Percentiles rank a stretch among this genome's conserved stretches.
Conservation (phyloP, 2,329 filamentous ascomycete genomes). For the Penicillium sp. region DNA sequence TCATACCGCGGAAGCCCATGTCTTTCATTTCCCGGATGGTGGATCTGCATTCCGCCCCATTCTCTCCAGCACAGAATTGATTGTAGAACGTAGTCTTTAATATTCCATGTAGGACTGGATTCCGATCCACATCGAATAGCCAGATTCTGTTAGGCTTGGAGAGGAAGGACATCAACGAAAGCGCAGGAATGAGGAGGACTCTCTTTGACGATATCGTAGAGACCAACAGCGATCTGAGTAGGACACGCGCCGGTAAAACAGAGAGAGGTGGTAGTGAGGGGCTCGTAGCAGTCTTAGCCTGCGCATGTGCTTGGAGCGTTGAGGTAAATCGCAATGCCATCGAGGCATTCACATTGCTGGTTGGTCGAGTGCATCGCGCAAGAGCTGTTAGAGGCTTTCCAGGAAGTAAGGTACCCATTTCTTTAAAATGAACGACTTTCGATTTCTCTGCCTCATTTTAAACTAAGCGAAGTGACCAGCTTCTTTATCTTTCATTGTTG, state of each 20-base stretch:
- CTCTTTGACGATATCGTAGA: constrained; percentile 43
- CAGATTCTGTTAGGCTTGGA: constrained; percentile 45
- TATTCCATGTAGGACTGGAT: constrained; percentile 59
- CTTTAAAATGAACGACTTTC: background rate
- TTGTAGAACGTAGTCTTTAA: constrained; percentile 63
- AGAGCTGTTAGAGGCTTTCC: constrained; percentile 3
- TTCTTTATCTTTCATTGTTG: constrained; percentile 1
- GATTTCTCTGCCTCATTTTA: background rate
- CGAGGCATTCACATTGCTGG: background rate
- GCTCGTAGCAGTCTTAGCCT: constrained; percentile 2
- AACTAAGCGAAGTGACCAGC: background rate
- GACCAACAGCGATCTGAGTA: constrained; percentile 39
- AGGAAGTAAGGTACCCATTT: constrained; percentile 1
- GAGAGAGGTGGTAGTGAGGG: constrained; percentile 18
- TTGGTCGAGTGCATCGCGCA: background rate
- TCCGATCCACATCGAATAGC: constrained; percentile 64
- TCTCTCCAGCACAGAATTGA: constrained; percentile 83
- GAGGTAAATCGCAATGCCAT: constrained; percentile 12
- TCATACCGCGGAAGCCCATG: constrained; percentile 73
- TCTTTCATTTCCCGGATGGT: constrained; percentile 59
- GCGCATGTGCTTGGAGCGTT: constrained; percentile 12
- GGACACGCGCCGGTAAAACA: constrained; percentile 27
- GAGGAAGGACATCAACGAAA: constrained; percentile 59
- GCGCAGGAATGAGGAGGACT: constrained; percentile 58
- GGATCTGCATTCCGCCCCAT: constrained; percentile 53